These are phyloP conservation scores for Erysimum cheiranthoides DNA, from an alignment of 345 rosid species.

Conservation along the genomic window DNA sequence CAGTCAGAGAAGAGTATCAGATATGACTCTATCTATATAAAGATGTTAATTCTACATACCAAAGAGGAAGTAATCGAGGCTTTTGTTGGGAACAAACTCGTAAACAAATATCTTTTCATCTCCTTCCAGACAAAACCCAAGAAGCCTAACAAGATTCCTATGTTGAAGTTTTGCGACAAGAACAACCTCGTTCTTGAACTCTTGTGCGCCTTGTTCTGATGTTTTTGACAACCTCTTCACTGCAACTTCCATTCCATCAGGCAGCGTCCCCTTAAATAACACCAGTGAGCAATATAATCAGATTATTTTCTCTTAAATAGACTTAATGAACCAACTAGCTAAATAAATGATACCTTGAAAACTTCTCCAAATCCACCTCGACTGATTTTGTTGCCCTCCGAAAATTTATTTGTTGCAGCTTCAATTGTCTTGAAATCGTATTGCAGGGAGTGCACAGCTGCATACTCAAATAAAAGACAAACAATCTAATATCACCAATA, in stretches of 20 bases:
- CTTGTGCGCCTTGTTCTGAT: conserved; percentile 58
- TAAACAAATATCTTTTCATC: conserved; percentile 57
- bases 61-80: conserved; percentile 48
- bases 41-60: conserved; percentile 9
- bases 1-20: not conserved
- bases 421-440: conserved; percentile 47
- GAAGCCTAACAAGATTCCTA: conserved; percentile 58
- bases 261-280: conserved; percentile 37
- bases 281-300: not conserved
- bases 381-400: conserved; percentile 57
- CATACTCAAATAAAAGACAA: not conserved
- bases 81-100: conserved; percentile 56
- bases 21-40: no score
- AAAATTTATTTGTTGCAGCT: conserved; percentile 58
- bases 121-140: conserved; percentile 57
- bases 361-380: conserved; percentile 78
- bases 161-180: conserved; percentile 63
- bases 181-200: conserved; percentile 58
- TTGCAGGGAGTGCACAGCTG: conserved; percentile 49
- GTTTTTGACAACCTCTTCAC: conserved; percentile 53
- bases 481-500: conserved; percentile 33
- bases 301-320: no score
- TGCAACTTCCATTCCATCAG: conserved; percentile 52
- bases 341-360: conserved; percentile 52
- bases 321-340: not conserved